Evolutionary conservation across 2,329 filamentous ascomycete genomes (phyloP).

Genomic region (Zopfia rhizophila): DNA sequence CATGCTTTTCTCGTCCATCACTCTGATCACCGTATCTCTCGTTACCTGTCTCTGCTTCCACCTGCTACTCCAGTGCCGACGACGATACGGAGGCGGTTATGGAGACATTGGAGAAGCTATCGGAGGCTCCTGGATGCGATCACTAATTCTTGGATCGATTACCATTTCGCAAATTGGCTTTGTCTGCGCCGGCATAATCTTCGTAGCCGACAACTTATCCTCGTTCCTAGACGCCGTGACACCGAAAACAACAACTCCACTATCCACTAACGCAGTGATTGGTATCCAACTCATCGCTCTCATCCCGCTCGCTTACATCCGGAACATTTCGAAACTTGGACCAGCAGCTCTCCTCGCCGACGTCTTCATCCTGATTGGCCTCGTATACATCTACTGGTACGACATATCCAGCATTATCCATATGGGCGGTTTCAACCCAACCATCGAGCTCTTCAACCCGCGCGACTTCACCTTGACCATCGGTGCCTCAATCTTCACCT

Average conservation of each 20-base stretch:
- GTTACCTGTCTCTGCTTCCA: constrained; percentile 78
- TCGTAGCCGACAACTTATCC: constrained; percentile 77
- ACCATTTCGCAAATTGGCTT: constrained; percentile 81
- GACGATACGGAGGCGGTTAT: constrained; percentile 74
- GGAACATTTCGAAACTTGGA: constrained; percentile 79
- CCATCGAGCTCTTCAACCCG: constrained; percentile 76
- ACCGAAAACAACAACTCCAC: constrained; percentile 55
- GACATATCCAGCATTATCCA: constrained; percentile 68
- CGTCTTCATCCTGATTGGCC: constrained; percentile 75
- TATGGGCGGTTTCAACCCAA: constrained; percentile 66
- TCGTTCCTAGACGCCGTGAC: constrained; percentile 74
- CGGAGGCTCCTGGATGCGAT: constrained; percentile 70
- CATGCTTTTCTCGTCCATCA: constrained; percentile 77
- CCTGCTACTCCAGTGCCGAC: constrained; percentile 74
- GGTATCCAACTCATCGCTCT: constrained; percentile 72
- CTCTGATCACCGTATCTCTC: constrained; percentile 71
- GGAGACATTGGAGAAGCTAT: constrained; percentile 77
- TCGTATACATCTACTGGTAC: constrained; percentile 79
- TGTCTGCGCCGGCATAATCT: constrained; percentile 80
- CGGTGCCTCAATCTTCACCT: constrained; percentile 80
- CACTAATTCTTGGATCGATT: constrained; percentile 75
- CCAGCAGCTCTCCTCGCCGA: constrained; percentile 76
- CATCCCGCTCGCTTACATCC: constrained; percentile 74
- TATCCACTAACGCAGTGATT: constrained; percentile 70
- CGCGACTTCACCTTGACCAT: constrained; percentile 75